Percentiles rank a stretch among this genome's conserved stretches.
phyloP scores from a whole-genome alignment of 352 stramenopile genomes.

The Phytophthora brassicae region DNA sequence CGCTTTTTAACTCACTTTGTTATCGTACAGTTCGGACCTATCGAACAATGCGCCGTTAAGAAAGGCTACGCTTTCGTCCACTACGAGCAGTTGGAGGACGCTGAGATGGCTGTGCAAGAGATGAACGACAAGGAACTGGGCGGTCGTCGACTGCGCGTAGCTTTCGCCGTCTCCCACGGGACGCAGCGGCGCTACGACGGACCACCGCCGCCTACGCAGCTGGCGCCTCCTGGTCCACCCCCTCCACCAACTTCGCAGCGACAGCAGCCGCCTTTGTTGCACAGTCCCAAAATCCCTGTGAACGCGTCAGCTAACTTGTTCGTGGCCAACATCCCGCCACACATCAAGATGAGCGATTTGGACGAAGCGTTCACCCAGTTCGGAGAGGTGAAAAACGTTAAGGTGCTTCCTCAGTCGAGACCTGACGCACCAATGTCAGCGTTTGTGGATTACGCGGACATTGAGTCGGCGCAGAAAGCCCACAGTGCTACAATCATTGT shows the following conservation, averaged over 20 bases:
- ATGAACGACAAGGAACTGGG: conserved; percentile 56
- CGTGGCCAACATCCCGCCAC: conserved; percentile 63
- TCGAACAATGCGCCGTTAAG: conserved; percentile 56
- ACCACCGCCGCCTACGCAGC: conserved; percentile 13
- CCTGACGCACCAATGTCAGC: conserved; percentile 59
- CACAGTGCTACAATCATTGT: conserved; percentile 47
- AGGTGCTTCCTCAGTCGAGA: conserved; percentile 50
- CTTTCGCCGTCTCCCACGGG: conserved; percentile 41
- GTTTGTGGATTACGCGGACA: conserved; percentile 60
- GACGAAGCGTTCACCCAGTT: conserved; percentile 60
- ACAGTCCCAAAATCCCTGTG: conserved; percentile 18
- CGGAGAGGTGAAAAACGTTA: conserved; percentile 64
- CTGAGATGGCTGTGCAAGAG: conserved; percentile 44
- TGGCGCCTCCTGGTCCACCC: not conserved
- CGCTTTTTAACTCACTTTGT: conserved; percentile 1
- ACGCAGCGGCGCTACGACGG: conserved; percentile 33
- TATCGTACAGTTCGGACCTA: conserved; percentile 44
- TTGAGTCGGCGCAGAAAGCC: conserved; percentile 42
- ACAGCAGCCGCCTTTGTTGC: conserved; percentile 11
- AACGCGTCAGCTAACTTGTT: conserved; percentile 53
- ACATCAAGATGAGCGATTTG: conserved; percentile 63
- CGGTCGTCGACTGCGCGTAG: conserved; percentile 46
- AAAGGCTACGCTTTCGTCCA: conserved; percentile 62
- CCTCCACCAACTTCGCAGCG: not conserved
- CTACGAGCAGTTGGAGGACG: conserved; percentile 46